A percentile compares a stretch with the other conserved stretches of the same genome.
These are phyloP conservation scores for Lactifluus pinguis DNA, from an alignment of 768 basidiomycete species.

Conservation along the genomic window DNA sequence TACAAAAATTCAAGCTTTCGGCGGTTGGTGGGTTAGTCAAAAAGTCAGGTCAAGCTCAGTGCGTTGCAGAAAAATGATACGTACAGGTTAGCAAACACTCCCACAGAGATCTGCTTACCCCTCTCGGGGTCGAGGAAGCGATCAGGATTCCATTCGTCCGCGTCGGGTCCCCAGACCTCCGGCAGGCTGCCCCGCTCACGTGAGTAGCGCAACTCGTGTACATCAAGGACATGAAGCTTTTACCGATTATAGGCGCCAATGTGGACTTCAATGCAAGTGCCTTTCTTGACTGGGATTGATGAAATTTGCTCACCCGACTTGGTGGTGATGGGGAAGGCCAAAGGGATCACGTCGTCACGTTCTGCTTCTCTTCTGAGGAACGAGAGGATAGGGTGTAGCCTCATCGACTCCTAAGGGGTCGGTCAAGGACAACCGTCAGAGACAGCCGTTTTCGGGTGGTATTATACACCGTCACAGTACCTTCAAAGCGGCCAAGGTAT, in stretches of 20 bases:
- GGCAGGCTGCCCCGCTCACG: slow-evolving; percentile 1
- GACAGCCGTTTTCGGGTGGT: neutral
- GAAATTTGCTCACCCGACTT: slow-evolving; percentile 13
- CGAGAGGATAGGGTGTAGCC: slow-evolving; percentile 15
- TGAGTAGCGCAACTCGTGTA: neutral
- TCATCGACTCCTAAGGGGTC: slow-evolving; percentile 13
- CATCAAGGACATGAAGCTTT: neutral
- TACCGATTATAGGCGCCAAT: slow-evolving; percentile 16
- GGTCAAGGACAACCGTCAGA: neutral
- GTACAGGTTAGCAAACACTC: slow-evolving; percentile 17
- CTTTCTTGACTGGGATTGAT: slow-evolving; percentile 14
- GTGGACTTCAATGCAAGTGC: slow-evolving; percentile 12
- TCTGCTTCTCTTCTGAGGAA: slow-evolving; percentile 4
- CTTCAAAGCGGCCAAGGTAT: slow-evolving; percentile 16
- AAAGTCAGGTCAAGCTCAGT: neutral
- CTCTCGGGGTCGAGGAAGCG: slow-evolving; percentile 16
- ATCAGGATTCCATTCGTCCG: slow-evolving; percentile 15
- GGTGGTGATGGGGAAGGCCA: slow-evolving; percentile 11
- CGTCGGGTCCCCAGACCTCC: slow-evolving; percentile 17
- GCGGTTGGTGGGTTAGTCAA: neutral
- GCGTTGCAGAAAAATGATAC: neutral
- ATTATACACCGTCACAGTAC: neutral
- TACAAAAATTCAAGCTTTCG: slow-evolving; percentile 18
- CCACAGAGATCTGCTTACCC: slow-evolving; percentile 8
- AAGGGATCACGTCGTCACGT: slow-evolving; percentile 15